Evolutionary conservation across 2,329 filamentous ascomycete species (phyloP).

Genomic region (Aureobasidium sp.): DNA sequence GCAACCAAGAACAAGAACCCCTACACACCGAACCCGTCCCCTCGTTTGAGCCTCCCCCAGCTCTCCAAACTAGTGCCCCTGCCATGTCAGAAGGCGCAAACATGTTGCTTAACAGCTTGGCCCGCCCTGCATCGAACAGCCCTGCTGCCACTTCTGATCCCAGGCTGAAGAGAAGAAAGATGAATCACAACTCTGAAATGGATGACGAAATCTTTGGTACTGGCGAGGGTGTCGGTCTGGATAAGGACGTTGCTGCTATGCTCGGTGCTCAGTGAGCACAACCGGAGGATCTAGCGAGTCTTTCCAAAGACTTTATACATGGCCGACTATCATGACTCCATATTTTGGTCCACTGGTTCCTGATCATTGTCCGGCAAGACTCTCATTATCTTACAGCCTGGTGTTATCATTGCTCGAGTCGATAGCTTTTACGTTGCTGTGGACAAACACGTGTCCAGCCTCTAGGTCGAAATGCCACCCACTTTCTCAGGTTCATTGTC

Average conservation of each 20-base stretch:
- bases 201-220: conserved; percentile 23
- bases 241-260: conserved; percentile 15
- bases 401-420: background rate
- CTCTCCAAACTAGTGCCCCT: conserved; percentile 9
- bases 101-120: conserved; percentile 20
- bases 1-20: conserved; percentile 20
- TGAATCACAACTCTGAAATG: conserved; percentile 22
- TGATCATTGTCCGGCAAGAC: background rate
- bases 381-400: background rate
- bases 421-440: background rate
- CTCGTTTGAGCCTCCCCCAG: conserved; percentile 19
- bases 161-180: conserved; percentile 27
- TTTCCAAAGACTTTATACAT: too few species aligned
- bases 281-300: background rate
- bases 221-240: conserved; percentile 14
- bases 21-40: conserved; percentile 23
- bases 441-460: background rate
- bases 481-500: background rate
- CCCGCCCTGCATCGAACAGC: conserved; percentile 17
- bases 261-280: conserved; percentile 12
- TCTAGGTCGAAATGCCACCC: background rate
- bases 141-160: conserved; percentile 19
- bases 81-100: conserved; percentile 15
- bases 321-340: background rate
- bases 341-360: background rate